These are phyloP conservation scores for Fusarium sp. DNA, from an alignment of 2,329 filamentous ascomycete species.

Conservation along the genomic window DNA sequence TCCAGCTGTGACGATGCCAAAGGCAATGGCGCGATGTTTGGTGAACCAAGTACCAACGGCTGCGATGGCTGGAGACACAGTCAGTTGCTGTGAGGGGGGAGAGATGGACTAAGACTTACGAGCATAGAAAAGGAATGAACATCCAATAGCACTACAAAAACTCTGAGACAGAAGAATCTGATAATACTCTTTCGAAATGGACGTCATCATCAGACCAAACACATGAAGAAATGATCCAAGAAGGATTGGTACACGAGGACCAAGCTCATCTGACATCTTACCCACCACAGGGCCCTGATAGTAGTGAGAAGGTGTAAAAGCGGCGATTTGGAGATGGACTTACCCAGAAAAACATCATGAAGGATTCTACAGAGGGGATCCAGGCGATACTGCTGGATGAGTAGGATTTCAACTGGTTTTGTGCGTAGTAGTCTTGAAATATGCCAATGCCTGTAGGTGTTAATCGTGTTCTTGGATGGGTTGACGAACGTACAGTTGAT, in stretches of 20 bases:
- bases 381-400: constrained; percentile 12
- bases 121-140: constrained; percentile 24
- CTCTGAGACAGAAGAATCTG: constrained; percentile 58
- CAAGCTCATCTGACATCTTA: constrained; percentile 71
- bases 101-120: constrained; percentile 7
- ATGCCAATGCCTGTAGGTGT: constrained; percentile 8
- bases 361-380: constrained; percentile 18
- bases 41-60: constrained; percentile 49
- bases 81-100: not conserved
- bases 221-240: constrained; percentile 67
- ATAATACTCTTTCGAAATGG: constrained; percentile 57
- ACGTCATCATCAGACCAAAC: constrained; percentile 73
- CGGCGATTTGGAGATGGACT: fast-evolving
- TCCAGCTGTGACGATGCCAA: constrained; percentile 52
- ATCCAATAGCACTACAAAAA: constrained; percentile 53
- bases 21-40: constrained; percentile 51
- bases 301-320: not conserved
- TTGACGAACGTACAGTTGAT: not conserved
- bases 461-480: not conserved
- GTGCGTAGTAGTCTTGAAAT: constrained; percentile 15
- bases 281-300: constrained; percentile 69
- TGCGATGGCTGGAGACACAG: not conserved
- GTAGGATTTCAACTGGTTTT: constrained; percentile 7
- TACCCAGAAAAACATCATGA: constrained; percentile 28
- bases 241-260: constrained; percentile 68